Percentiles rank a stretch among this genome's conserved stretches.
These are phyloP conservation scores for Darksidea phi DNA, from an alignment of 495 filamentous ascomycete species.

Conservation along the genomic window DNA sequence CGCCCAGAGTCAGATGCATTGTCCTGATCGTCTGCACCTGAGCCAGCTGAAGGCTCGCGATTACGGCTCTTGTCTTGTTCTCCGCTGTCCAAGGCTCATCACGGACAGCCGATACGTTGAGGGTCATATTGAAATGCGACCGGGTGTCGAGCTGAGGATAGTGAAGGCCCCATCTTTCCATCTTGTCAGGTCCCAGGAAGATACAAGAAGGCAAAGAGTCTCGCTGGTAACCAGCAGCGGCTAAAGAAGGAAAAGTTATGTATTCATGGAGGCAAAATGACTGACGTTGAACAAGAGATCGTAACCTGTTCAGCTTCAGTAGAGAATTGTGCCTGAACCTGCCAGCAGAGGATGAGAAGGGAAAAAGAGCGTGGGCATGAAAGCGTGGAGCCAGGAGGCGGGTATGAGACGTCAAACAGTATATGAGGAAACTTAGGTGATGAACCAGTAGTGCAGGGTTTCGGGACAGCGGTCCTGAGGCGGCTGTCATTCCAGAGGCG, in stretches of 20 bases:
- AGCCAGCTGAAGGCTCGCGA: constrained; percentile 31
- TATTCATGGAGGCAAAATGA: constrained; percentile 35
- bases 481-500: constrained; percentile 35
- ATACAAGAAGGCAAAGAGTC: constrained; percentile 24
- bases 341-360: constrained; percentile 35
- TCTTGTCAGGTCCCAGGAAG: constrained; percentile 30
- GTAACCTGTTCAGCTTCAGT: constrained; percentile 36
- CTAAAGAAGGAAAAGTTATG: constrained; percentile 33
- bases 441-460: constrained; percentile 31
- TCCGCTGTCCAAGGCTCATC: constrained; percentile 22
- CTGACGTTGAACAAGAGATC: constrained; percentile 33
- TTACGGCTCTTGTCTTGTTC: constrained; percentile 30
- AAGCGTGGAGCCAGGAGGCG: constrained; percentile 27
- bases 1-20: constrained; percentile 35
- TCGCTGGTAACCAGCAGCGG: constrained; percentile 38
- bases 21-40: constrained; percentile 34
- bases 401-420: constrained; percentile 39
- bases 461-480: constrained; percentile 38
- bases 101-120: constrained; percentile 25
- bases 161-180: constrained; percentile 32
- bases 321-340: constrained; percentile 35
- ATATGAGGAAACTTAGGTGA: constrained; percentile 35
- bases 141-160: constrained; percentile 23
- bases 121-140: constrained; percentile 31
- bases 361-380: constrained; percentile 38